These are phyloP conservation scores for Pichia sp. DNA, from an alignment of 1,139 yeast species.

Conservation along the genomic window DNA sequence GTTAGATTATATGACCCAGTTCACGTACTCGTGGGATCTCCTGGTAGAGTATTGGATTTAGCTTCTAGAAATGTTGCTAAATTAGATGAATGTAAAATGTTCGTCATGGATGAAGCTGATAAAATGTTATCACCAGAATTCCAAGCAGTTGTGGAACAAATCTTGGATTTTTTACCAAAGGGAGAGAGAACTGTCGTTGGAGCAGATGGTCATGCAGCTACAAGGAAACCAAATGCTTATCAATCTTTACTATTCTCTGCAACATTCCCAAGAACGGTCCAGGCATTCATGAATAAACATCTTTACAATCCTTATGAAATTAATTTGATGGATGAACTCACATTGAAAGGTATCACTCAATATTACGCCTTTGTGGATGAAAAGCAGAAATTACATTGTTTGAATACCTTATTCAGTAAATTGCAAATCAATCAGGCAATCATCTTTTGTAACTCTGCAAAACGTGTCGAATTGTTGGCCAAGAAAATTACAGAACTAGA, in stretches of 20 bases:
- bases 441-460: conserved; percentile 93
- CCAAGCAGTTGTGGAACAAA: conserved; percentile 81
- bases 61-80: conserved; percentile 87
- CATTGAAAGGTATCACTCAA: conserved; percentile 93
- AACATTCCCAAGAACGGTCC: conserved; percentile 92
- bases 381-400: conserved; percentile 89
- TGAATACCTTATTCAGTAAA: conserved; percentile 90
- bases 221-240: conserved; percentile 37
- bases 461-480: conserved; percentile 91
- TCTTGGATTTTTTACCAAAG: conserved; percentile 72
- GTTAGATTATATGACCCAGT: conserved; percentile 89
- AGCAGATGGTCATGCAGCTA: no score
- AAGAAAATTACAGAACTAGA: conserved; percentile 95
- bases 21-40: conserved; percentile 83
- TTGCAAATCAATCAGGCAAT: conserved; percentile 94
- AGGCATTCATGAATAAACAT: conserved; percentile 88
- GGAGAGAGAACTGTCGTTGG: conserved; percentile 16
- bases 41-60: conserved; percentile 94
- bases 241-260: conserved; percentile 91
- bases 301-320: conserved; percentile 90
- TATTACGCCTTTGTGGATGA: conserved; percentile 98
- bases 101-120: conserved; percentile 99
- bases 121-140: conserved; percentile 92
- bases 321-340: conserved; percentile 94
- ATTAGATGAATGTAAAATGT: conserved; percentile 77